Percentiles rank a stretch among this genome's conserved stretches.
Evolutionary conservation across 495 filamentous ascomycete genomes (phyloP).

Genomic region (Amphirosellinia nigrospora): DNA sequence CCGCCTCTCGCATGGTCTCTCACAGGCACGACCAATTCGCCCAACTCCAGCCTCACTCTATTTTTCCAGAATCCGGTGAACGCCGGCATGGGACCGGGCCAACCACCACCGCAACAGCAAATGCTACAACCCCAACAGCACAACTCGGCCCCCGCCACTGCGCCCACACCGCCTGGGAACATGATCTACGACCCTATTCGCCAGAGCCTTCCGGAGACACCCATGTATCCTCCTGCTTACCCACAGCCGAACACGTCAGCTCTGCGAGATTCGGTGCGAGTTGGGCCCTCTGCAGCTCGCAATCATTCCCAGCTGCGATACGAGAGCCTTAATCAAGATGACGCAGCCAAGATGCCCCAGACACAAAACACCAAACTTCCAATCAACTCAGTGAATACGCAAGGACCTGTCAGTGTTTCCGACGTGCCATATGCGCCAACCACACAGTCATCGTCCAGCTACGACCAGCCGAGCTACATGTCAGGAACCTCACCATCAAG

Average conservation of each 20-base stretch:
- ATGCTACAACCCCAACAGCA: slow-evolving; percentile 22
- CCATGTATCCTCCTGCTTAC: slow-evolving; percentile 53
- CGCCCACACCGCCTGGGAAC: slow-evolving; percentile 54
- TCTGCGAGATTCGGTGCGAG: slow-evolving; percentile 46
- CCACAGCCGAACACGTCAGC: slow-evolving; percentile 54
- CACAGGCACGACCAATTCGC: slow-evolving; percentile 81
- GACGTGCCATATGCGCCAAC: slow-evolving; percentile 33
- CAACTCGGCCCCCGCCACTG: slow-evolving; percentile 40
- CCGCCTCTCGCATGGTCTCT: slow-evolving; percentile 77
- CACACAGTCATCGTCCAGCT: slow-evolving; percentile 42
- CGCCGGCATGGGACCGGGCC: slow-evolving; percentile 31
- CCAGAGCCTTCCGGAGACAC: slow-evolving; percentile 52
- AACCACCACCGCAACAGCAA: slow-evolving; percentile 23
- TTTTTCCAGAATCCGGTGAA: slow-evolving; percentile 63
- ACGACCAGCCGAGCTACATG: slow-evolving; percentile 38
- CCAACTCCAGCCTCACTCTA: slow-evolving; percentile 76
- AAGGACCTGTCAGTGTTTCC: not conserved
- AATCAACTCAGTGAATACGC: slow-evolving; percentile 27
- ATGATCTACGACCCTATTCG: slow-evolving; percentile 61
- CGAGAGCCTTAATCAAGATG: slow-evolving; percentile 42
- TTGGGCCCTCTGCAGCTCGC: slow-evolving; percentile 37
- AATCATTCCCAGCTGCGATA: slow-evolving; percentile 48
- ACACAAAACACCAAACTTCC: slow-evolving; percentile 37
- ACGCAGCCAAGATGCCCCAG: slow-evolving; percentile 33
- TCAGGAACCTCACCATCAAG: slow-evolving; percentile 42